Evolutionary conservation across 371 early-diverging fungal species (phyloP), one percentile per base, ranked within the genome.

Genomic region (Actinomortierella ambigua): DNA sequence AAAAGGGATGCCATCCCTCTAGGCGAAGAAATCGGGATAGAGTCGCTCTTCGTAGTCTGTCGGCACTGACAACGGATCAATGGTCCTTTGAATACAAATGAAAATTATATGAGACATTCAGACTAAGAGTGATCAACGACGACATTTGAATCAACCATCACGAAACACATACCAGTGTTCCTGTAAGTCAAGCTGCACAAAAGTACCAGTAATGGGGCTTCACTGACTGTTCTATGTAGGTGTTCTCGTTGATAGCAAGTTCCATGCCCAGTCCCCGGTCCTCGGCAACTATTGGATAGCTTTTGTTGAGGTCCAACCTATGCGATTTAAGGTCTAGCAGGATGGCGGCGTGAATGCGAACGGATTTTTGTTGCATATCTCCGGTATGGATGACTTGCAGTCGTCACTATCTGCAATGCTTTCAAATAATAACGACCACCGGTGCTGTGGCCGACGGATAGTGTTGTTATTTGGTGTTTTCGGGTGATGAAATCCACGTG

Each of bases 1-100:
- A 42, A 61, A 61, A 8, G 61, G 61, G 28, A 39, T 39, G 40
- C 61, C 55, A 54, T 61, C 61, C 54, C 49, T 46, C 26, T 61
- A 53, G n/a, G 24, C 61, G 11, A 48, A 54, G 50, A 61, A 53
- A 13, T 61, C 61, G n/a, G 61, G 61, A 22, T 41, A 53, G 26
- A 54, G 49, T 47, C 48, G 41, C 52, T 54, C 61, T 54, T 61
- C 61, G 42, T 34, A 61, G 23, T 20, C 61, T 40, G 54, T 7
- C 22, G 61, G 61, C 41, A 54, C 48, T 54, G 61, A 55, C 28
- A 61, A 51, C 13, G 49, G 48, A 27, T 61, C 61, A 22, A 47
- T 53, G 7, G 55, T 61, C 61, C 61, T 61, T 39, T 40, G 40
- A 40, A 50, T 57, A 41, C 42, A 39, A 57, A 44, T 44, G 44